phyloP scores from a whole-genome alignment of 768 basidiomycete species.

The Cyclocybe cylindracea region DNA sequence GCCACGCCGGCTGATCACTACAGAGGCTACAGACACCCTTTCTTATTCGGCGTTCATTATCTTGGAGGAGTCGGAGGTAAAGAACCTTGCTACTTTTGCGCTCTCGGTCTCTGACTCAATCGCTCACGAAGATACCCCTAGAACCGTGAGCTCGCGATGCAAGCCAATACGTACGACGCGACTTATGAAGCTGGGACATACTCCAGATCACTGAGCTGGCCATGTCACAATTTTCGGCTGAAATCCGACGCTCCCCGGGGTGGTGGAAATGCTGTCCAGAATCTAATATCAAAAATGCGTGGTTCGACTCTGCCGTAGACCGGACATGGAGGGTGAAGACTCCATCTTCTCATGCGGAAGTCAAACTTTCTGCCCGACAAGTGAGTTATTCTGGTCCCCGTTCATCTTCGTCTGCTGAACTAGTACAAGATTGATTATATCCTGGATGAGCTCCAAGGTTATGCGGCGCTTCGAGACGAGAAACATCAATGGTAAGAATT shows the following conservation, averaged over 20 bases:
- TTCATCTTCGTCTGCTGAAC: not conserved
- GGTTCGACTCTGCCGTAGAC: conserved; percentile 29
- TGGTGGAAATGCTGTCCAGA: conserved; percentile 42
- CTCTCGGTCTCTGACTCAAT: not conserved
- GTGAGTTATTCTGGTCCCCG: conserved; percentile 21
- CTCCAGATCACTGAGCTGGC: conserved; percentile 47
- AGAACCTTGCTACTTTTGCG: conserved; percentile 1
- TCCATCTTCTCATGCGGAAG: conserved; percentile 29
- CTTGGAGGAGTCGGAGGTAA: conserved; percentile 47
- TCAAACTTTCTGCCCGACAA: conserved; percentile 40
- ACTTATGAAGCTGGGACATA: not conserved
- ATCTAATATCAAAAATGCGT: conserved; percentile 25
- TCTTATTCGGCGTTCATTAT: conserved; percentile 43
- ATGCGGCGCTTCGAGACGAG: conserved; percentile 41
- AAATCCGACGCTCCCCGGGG: conserved; percentile 35
- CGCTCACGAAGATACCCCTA: conserved; percentile 39
- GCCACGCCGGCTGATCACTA: conserved; percentile 20
- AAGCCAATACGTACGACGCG: not conserved
- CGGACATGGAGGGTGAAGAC: conserved; percentile 34
- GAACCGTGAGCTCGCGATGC: conserved; percentile 39
- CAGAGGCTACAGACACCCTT: conserved; percentile 51
- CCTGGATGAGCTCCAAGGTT: conserved; percentile 49
- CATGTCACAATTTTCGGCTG: conserved; percentile 48
- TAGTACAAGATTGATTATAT: conserved; percentile 43
- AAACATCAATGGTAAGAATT: conserved; percentile 34